These are phyloP conservation scores for Hansenula sp. DNA, from an alignment of 1,139 yeast genomes.

Conservation along the genomic window DNA sequence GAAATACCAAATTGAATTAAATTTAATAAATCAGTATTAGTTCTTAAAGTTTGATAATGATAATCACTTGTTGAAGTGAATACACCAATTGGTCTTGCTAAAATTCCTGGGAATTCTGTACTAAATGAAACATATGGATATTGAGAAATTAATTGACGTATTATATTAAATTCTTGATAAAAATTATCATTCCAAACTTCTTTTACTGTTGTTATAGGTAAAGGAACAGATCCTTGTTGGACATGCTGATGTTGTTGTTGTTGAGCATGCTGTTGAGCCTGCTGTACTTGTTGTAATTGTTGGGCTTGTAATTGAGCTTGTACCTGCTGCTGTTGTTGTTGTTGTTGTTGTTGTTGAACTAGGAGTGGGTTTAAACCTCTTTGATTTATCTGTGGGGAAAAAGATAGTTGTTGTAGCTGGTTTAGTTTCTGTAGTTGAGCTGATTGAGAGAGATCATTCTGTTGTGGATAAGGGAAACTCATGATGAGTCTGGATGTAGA, in stretches of 20 bases:
- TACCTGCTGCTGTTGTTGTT: slow-evolving; percentile 8
- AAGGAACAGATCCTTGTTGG: not conserved
- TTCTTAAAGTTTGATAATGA: slow-evolving; percentile 91
- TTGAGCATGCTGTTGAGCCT: slow-evolving; percentile 5
- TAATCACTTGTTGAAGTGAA: slow-evolving; percentile 88
- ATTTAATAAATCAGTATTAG: slow-evolving; percentile 83
- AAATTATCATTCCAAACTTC: slow-evolving; percentile 87
- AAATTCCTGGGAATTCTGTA: slow-evolving; percentile 94
- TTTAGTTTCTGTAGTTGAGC: slow-evolving; percentile 13
- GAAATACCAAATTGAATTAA: slow-evolving; percentile 88
- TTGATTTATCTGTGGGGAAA: slow-evolving; percentile 14
- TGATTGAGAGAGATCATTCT: not conserved
- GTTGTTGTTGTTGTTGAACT: slow-evolving; percentile 5
- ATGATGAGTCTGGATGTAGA: not conserved
- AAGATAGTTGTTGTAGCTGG: slow-evolving; percentile 7
- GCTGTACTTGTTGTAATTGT: slow-evolving; percentile 7
- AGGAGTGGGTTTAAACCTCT: slow-evolving; percentile 9
- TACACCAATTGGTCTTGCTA: slow-evolving; percentile 95
- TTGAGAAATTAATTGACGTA: slow-evolving; percentile 66
- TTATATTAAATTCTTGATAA: slow-evolving; percentile 72
- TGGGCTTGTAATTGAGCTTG: slow-evolving; percentile 2
- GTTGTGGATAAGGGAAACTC: slow-evolving; percentile 1
- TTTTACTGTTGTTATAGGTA: slow-evolving; percentile 22
- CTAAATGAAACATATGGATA: slow-evolving; percentile 74
- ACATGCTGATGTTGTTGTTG: slow-evolving; percentile 4